A percentile compares a stretch with the other conserved stretches of the same genome.
phyloP scores from a whole-genome alignment of 1,139 yeast species.

The Candida smagusa region DNA sequence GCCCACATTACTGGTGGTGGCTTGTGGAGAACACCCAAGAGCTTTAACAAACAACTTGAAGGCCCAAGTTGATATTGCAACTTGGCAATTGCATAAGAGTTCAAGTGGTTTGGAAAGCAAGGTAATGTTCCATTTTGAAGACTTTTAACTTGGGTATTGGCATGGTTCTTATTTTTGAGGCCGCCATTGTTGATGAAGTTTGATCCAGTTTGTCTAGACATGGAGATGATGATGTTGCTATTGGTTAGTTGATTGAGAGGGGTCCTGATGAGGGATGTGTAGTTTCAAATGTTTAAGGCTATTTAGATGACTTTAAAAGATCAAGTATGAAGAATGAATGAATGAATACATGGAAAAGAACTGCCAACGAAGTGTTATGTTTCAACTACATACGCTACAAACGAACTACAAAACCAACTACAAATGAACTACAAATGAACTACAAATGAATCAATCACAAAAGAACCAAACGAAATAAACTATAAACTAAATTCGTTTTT shows the following conservation, averaged over 20 bases:
- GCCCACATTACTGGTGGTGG: constrained; percentile 99
- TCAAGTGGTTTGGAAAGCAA: constrained; percentile 89
- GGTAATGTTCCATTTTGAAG: constrained; percentile 91
- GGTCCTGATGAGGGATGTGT: constrained; percentile 61
- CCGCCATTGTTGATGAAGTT: constrained; percentile 58
- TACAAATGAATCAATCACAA: too few relatives aligned
- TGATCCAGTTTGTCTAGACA: constrained; percentile 51
- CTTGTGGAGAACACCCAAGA: constrained; percentile 92
- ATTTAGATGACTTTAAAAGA: too few relatives aligned
- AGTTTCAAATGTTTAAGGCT: constrained; percentile 56
- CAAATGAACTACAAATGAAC: too few relatives aligned
- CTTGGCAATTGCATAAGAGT: constrained; percentile 83
- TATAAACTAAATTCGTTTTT: too few relatives aligned
- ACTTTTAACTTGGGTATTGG: constrained; percentile 97
- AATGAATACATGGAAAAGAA: too few relatives aligned
- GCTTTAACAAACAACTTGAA: constrained; percentile 79
- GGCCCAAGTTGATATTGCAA: constrained; percentile 73
- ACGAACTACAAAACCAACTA: too few relatives aligned
- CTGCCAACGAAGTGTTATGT: too few relatives aligned
- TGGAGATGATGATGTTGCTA: constrained; percentile 74
- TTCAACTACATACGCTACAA: too few relatives aligned
- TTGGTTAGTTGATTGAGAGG: constrained; percentile 69
- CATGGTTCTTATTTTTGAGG: constrained; percentile 83
- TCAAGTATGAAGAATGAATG: too few relatives aligned
- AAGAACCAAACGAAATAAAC: too few relatives aligned